Conservation (phyloP, 306 rosid species). For the Medicago lupulina region DNA sequence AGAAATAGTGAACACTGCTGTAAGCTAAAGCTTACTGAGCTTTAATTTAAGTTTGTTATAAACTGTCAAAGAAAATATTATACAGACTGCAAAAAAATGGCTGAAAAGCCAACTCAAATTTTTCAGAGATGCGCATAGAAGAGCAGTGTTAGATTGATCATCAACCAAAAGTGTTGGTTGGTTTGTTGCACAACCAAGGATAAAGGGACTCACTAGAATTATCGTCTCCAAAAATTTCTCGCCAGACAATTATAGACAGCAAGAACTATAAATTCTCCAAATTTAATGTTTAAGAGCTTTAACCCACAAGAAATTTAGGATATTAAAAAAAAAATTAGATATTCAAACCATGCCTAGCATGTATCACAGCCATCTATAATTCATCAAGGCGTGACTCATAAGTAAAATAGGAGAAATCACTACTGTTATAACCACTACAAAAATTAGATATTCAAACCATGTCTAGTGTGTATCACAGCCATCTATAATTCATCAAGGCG, state of each 20-base stretch:
- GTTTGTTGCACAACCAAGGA: background rate
- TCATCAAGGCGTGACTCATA: background rate
- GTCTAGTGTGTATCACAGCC: background rate
- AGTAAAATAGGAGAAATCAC: background rate
- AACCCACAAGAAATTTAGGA: background rate
- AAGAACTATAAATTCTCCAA: background rate
- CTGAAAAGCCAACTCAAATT: slow-evolving; percentile 6
- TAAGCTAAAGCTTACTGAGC: slow-evolving; percentile 8
- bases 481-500: background rate
- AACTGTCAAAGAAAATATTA: slow-evolving; percentile 3
- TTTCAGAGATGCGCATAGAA: background rate
- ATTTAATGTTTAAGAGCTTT: background rate
- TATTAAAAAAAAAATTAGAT: background rate
- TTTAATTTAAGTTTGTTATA: background rate
- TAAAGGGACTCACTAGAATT: background rate
- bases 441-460: background rate
- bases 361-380: background rate
- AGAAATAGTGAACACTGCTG: background rate
- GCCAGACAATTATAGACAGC: background rate
- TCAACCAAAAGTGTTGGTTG: background rate
- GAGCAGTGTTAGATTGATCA: background rate
- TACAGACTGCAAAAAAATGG: background rate
- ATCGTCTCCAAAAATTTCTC: background rate
- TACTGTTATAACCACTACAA: too few species aligned
- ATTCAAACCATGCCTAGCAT: background rate